A percentile compares a stretch with the other conserved stretches of the same genome.
These are phyloP conservation scores for Zoysia pacifica DNA, from an alignment of 176 grass and related monocot genomes.

Conservation along the genomic window DNA sequence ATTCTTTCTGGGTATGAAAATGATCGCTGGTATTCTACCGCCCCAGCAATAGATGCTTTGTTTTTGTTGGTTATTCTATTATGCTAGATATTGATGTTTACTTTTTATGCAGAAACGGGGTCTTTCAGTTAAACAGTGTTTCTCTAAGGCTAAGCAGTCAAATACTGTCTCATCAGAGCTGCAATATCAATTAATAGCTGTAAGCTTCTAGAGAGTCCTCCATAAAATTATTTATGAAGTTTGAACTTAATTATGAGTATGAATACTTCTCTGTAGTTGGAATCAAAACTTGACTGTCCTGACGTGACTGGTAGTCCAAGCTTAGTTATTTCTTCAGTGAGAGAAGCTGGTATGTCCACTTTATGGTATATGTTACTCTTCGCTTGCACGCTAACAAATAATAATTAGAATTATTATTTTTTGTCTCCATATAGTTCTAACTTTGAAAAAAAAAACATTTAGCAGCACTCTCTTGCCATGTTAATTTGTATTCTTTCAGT, in stretches of 20 bases:
- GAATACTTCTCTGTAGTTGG: constrained; percentile 46
- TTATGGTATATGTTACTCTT: constrained; percentile 29
- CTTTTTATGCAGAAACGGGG: constrained; percentile 44
- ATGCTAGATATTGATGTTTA: constrained; percentile 27
- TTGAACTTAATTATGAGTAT: constrained; percentile 18
- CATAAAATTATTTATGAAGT: constrained; percentile 25
- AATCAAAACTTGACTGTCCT: constrained; percentile 28
- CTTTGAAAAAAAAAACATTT: constrained; percentile 6
- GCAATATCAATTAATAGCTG: constrained; percentile 37
- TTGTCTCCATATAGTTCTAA: neutral
- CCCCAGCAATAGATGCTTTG: constrained; percentile 24
- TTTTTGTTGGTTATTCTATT: constrained; percentile 12
- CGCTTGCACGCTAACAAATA: constrained; percentile 10
- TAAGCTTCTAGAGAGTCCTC: constrained; percentile 43
- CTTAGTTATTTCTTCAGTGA: constrained; percentile 29
- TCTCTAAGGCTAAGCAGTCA: constrained; percentile 37
- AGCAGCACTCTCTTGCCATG: neutral
- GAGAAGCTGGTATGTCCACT: constrained; percentile 39
- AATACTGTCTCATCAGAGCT: constrained; percentile 35
- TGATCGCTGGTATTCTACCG: neutral
- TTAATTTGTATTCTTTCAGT: constrained; percentile 31
- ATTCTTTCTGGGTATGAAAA: neutral
- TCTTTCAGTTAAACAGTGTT: constrained; percentile 44
- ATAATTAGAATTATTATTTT: constrained; percentile 25
- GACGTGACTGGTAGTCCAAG: constrained; percentile 27